Evolutionary conservation across 2,329 filamentous ascomycete genomes (phyloP).

Genomic region (Coniochaeta hoffmannii): DNA sequence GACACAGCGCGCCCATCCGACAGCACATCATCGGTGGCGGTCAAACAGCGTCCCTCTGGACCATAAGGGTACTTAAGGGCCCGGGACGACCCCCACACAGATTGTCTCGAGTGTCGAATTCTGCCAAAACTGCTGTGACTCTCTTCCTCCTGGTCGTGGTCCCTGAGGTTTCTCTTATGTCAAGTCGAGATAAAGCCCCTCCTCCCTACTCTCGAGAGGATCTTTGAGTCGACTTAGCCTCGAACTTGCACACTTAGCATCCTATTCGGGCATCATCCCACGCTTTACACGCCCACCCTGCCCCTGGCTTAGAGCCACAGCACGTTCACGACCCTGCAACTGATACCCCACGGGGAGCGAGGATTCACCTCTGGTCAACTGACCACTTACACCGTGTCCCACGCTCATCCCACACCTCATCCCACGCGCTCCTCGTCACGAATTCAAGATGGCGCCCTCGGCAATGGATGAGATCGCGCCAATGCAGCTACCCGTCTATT

Average conservation of each 20-base stretch:
- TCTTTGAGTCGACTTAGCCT: conserved; percentile 1
- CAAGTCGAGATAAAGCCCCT: conserved; percentile 4
- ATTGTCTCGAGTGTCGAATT: conserved; percentile 5
- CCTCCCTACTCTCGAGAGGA: conserved; percentile 1
- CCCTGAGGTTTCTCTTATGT: background rate
- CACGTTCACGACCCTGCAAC: background rate
- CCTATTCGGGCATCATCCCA: conserved; percentile 9
- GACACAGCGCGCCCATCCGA: background rate
- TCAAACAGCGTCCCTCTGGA: conserved; percentile 12
- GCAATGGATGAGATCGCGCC: conserved; percentile 35
- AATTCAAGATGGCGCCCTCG: conserved; percentile 39
- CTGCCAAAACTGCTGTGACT: conserved; percentile 8
- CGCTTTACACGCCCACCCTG: background rate
- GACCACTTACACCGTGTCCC: conserved; percentile 1
- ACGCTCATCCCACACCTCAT: conserved; percentile 21
- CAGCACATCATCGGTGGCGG: conserved; percentile 5
- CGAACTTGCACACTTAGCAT: conserved; percentile 7
- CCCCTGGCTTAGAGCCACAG: conserved; percentile 1
- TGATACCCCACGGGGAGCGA: conserved; percentile 7
- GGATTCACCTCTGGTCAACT: background rate
- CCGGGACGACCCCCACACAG: conserved; percentile 9
- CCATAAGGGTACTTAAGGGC: conserved; percentile 7
- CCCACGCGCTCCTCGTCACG: conserved; percentile 21
- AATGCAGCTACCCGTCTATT: conserved; percentile 34
- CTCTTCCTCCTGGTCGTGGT: conserved; percentile 3